Conservation (phyloP, 2,329 filamentous ascomycete genomes). For the Paradendryphiella salina region DNA sequence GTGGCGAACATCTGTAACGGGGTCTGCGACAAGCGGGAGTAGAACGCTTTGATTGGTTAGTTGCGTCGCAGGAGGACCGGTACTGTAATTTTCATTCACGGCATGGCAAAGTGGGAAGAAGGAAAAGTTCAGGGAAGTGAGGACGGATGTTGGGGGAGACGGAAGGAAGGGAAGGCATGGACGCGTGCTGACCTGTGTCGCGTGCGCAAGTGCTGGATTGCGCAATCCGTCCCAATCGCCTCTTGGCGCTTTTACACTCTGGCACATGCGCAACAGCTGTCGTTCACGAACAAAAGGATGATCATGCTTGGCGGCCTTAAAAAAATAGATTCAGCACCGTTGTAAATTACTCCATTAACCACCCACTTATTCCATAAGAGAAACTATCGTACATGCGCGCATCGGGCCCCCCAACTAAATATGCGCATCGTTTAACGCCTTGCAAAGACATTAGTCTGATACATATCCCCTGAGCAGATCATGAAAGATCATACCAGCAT, state of each 20-base stretch:
- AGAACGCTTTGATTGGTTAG: too few relatives aligned
- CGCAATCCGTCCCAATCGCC: not conserved
- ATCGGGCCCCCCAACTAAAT: not conserved
- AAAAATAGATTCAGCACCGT: not conserved
- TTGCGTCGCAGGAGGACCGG: too few relatives aligned
- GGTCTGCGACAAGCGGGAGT: too few relatives aligned
- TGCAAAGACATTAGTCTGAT: not conserved
- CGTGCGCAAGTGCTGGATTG: not conserved
- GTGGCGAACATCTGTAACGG: too few relatives aligned
- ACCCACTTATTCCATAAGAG: too few relatives aligned
- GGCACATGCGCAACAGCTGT: not conserved
- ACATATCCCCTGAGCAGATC: not conserved
- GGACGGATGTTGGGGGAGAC: not conserved
- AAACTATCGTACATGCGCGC: not conserved
- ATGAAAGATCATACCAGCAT: slow-evolving; percentile 2
- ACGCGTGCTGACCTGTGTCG: not conserved
- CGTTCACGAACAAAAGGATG: not conserved
- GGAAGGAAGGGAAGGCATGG: not conserved
- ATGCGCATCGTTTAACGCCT: not conserved
- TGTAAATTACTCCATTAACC: not conserved
- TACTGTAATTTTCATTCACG: too few relatives aligned
- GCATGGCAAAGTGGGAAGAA: too few relatives aligned
- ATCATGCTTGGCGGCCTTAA: not conserved
- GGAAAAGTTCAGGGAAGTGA: too few relatives aligned
- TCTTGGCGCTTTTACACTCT: not conserved